These are phyloP conservation scores for Microdochium nivale DNA, from an alignment of 2,329 filamentous ascomycete genomes.

Conservation along the genomic window DNA sequence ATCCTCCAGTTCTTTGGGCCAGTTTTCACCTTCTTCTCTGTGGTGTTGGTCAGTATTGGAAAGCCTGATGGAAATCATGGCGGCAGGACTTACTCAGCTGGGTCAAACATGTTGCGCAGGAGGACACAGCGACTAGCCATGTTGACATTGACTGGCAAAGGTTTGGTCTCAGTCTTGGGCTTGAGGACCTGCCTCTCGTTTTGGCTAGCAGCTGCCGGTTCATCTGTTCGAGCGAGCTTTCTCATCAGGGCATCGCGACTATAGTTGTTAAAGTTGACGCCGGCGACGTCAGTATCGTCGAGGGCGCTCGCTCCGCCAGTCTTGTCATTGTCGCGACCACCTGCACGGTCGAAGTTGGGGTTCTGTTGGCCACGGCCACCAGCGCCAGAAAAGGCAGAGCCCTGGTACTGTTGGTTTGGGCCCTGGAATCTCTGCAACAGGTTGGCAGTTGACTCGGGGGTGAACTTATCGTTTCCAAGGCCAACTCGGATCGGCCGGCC, in stretches of 20 bases:
- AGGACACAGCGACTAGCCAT: slow-evolving; percentile 91
- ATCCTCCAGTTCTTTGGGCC: slow-evolving; percentile 89
- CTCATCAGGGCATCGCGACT: slow-evolving; percentile 97
- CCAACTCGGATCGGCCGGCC: slow-evolving; percentile 96
- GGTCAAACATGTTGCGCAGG: slow-evolving; percentile 91
- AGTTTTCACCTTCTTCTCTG: slow-evolving; percentile 78
- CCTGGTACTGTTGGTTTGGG: slow-evolving; percentile 71
- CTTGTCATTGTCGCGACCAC: slow-evolving; percentile 83
- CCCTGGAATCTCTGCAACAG: slow-evolving; percentile 87
- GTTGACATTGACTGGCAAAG: slow-evolving; percentile 77
- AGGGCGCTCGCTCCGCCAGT: slow-evolving; percentile 85
- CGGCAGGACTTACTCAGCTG: slow-evolving; percentile 68
- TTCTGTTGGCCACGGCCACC: slow-evolving; percentile 80
- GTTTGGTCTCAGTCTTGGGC: slow-evolving; percentile 70
- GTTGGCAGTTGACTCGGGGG: slow-evolving; percentile 89
- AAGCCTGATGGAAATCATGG: not conserved
- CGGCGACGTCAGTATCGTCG: slow-evolving; percentile 94
- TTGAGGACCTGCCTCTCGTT: slow-evolving; percentile 66
- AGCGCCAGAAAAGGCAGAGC: slow-evolving; percentile 83
- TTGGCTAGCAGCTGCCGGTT: slow-evolving; percentile 55
- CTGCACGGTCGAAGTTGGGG: slow-evolving; percentile 84
- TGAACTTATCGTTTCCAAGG: slow-evolving; percentile 99
- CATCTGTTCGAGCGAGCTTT: slow-evolving; percentile 94
- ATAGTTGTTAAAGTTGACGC: slow-evolving; percentile 99
- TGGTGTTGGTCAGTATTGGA: slow-evolving; percentile 19